phyloP scores from a whole-genome alignment of 2,329 filamentous ascomycete genomes.

The Aspergillus fumigatiaffinis region DNA sequence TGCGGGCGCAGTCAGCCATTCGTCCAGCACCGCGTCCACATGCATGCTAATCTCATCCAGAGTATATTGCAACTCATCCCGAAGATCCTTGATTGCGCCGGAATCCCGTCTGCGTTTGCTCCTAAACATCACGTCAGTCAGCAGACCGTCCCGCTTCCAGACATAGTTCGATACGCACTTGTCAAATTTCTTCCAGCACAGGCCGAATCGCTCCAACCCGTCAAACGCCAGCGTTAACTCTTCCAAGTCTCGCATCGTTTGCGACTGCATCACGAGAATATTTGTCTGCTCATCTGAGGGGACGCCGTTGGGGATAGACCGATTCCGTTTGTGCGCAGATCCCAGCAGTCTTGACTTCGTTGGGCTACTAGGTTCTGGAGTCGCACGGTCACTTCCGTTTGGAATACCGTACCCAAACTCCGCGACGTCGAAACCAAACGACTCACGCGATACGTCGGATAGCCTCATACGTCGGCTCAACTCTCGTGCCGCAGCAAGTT shows the following conservation, averaged over 20 bases:
- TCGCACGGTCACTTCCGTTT: constrained; percentile 20
- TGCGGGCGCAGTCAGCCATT: constrained; percentile 58
- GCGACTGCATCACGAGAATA: constrained; percentile 46
- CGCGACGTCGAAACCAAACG: constrained; percentile 37
- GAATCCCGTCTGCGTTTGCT: constrained; percentile 33
- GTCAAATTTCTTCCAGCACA: constrained; percentile 46
- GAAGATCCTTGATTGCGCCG: constrained; percentile 47
- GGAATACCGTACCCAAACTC: constrained; percentile 20
- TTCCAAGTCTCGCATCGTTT: constrained; percentile 66
- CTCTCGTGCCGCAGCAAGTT: constrained; percentile 52
- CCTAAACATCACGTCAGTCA: constrained; percentile 11
- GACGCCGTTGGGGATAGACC: constrained; percentile 24
- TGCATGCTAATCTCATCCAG: constrained; percentile 54
- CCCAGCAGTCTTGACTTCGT: constrained; percentile 26
- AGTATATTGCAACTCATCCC: constrained; percentile 51
- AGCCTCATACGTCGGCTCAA: constrained; percentile 51
- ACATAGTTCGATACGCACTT: constrained; percentile 29
- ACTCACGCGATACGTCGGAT: constrained; percentile 42
- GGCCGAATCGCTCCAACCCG: constrained; percentile 63
- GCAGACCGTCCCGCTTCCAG: constrained; percentile 9
- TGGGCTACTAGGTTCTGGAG: constrained; percentile 29
- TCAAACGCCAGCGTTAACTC: constrained; percentile 63
- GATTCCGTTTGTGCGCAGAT: constrained; percentile 26
- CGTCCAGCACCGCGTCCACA: constrained; percentile 58
- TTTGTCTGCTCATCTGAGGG: constrained; percentile 20